Conservation (phyloP, 345 rosid genomes). For the Pugionium dolabratum region DNA sequence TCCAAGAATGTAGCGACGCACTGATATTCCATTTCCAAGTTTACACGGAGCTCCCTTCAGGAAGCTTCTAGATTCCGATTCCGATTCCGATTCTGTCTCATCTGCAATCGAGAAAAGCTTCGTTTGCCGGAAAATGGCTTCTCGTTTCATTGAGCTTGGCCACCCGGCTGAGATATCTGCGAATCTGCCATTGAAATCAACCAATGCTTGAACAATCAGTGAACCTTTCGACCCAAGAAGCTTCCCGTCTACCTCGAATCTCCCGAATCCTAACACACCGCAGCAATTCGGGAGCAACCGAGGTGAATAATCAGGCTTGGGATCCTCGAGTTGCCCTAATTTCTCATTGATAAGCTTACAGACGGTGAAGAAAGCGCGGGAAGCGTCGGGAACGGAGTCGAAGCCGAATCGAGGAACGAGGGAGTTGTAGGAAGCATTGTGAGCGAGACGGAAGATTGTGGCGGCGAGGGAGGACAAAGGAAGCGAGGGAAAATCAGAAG, state of each 20-base stretch:
- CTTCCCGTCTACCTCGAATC: conserved; percentile 53
- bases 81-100: conserved; percentile 35
- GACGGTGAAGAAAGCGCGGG: conserved; percentile 62
- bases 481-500: conserved; percentile 33
- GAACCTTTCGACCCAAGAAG: conserved; percentile 51
- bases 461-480: conserved; percentile 57
- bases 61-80: conserved; percentile 48
- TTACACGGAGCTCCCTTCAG: conserved; percentile 48
- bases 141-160: conserved; percentile 58
- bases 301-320: conserved; percentile 57
- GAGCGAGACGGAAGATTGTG: conserved; percentile 74
- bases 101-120: conserved; percentile 47
- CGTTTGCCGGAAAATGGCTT: conserved; percentile 50
- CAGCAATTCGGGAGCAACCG: conserved; percentile 69
- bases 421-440: conserved; percentile 58
- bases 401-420: conserved; percentile 51
- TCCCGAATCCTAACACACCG: conserved; percentile 66
- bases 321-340: conserved; percentile 46
- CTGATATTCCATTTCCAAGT: conserved; percentile 47
- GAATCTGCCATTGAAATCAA: conserved; percentile 68
- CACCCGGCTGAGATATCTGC: conserved; percentile 82
- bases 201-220: conserved; percentile 73
- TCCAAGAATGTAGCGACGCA: conserved; percentile 66
- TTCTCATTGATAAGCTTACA: conserved; percentile 57
- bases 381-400: conserved; percentile 51